phyloP scores from a whole-genome alignment of 2,329 filamentous ascomycete genomes.

The Fonsecaea pugnacius region DNA sequence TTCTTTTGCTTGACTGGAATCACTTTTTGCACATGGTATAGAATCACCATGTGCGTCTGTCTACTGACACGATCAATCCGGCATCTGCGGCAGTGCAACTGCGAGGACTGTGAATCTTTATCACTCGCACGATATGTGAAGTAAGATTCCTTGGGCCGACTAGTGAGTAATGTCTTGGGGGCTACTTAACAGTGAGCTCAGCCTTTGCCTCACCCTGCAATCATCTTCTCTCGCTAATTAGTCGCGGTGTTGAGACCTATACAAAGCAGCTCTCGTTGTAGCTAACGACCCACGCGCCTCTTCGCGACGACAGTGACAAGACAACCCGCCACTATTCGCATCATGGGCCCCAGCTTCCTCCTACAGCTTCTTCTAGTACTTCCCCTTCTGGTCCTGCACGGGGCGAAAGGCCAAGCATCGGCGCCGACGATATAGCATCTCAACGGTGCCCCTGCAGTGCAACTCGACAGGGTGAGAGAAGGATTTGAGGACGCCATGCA shows the following conservation, averaged over 20 bases:
- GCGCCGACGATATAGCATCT: not conserved
- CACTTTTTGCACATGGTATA: no score
- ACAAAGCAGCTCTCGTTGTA: not conserved
- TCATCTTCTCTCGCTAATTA: no score
- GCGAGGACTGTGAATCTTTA: no score
- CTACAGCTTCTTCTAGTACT: not conserved
- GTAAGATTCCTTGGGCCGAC: no score
- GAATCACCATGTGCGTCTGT: no score
- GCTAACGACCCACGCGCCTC: not conserved
- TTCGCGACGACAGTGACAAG: not conserved
- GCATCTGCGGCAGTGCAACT: no score
- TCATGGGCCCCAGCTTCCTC: not conserved
- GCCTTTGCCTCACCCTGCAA: not conserved
- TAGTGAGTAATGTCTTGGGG: no score
- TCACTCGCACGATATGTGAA: no score
- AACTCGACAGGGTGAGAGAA: not conserved
- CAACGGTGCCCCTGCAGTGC: not conserved
- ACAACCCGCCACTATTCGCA: not conserved
- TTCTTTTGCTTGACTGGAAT: no score
- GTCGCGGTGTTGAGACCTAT: not conserved
- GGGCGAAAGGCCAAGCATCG: not conserved
- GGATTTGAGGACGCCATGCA: slow-evolving; percentile 5
- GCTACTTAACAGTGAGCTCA: no score
- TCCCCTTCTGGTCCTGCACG: not conserved
- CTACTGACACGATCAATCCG: no score